Conservation (phyloP, 352 stramenopile genomes). For the Phytophthora pluvialis region DNA sequence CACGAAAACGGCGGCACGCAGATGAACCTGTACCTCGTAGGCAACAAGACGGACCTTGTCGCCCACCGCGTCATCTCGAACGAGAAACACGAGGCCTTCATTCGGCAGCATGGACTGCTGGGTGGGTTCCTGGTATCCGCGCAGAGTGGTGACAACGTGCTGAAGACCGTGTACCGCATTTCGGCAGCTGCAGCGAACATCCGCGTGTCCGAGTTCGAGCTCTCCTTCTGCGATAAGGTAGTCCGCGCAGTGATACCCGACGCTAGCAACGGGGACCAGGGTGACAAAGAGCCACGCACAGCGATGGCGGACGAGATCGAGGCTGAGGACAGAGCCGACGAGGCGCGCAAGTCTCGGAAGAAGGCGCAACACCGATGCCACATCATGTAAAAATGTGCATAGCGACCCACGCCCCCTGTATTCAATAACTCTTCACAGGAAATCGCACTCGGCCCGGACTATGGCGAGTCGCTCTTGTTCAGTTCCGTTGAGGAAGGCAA, state of each 20-base stretch:
- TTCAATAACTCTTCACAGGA: constrained; percentile 46
- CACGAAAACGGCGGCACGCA: constrained; percentile 41
- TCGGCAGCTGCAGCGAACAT: constrained; percentile 72
- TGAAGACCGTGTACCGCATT: constrained; percentile 82
- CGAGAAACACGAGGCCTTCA: constrained; percentile 80
- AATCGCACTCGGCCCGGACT: constrained; percentile 58
- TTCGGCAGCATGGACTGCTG: constrained; percentile 59
- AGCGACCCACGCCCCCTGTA: neutral
- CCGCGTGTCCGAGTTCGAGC: constrained; percentile 77
- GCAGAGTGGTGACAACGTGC: constrained; percentile 84
- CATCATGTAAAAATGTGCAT: constrained; percentile 42
- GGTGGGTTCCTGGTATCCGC: constrained; percentile 86
- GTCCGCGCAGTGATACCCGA: constrained; percentile 60
- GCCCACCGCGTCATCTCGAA: constrained; percentile 72
- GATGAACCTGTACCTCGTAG: constrained; percentile 76
- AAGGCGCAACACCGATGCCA: constrained; percentile 25
- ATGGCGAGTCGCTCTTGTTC: constrained; percentile 51
- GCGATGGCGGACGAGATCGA: constrained; percentile 82
- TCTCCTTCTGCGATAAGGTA: constrained; percentile 82
- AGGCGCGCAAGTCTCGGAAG: constrained; percentile 46
- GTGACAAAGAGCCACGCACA: constrained; percentile 58
- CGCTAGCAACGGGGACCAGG: constrained; percentile 2
- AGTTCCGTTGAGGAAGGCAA: constrained; percentile 70
- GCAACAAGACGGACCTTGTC: constrained; percentile 90
- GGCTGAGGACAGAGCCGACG: constrained; percentile 68